Conservation (phyloP, 805 yeast species). For the Metschnikowia lachancei region DNA sequence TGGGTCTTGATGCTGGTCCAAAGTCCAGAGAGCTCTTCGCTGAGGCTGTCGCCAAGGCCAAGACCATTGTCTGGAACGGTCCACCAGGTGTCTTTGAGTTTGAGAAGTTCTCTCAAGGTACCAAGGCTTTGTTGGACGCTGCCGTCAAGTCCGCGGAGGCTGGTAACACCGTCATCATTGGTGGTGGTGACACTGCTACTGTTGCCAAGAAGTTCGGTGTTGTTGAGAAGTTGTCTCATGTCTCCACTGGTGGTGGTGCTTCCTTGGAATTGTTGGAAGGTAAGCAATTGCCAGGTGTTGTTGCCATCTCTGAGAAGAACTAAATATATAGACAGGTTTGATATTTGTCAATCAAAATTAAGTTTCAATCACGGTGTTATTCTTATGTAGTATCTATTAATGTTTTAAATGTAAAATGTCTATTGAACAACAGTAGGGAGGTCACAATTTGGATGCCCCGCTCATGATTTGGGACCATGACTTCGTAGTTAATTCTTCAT, state of each 20-base stretch:
- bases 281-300: slow-evolving; percentile 97
- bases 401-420: neutral
- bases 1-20: slow-evolving; percentile 96
- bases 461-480: slow-evolving; percentile 50
- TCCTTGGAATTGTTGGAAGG: slow-evolving; percentile 98
- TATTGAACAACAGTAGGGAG: neutral
- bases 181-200: slow-evolving; percentile 99
- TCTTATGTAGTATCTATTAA: no score
- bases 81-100: slow-evolving; percentile 99
- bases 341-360: slow-evolving; percentile 6
- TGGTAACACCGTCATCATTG: slow-evolving; percentile 94
- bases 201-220: slow-evolving; percentile 98
- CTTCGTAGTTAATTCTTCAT: slow-evolving; percentile 52
- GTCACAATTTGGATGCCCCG: slow-evolving; percentile 40
- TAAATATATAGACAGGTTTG: slow-evolving; percentile 6
- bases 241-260: slow-evolving; percentile 99
- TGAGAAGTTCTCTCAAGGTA: slow-evolving; percentile 86
- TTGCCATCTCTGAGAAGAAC: slow-evolving; percentile 75
- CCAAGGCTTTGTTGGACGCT: slow-evolving; percentile 86
- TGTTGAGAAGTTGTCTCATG: slow-evolving; percentile 94
- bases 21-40: slow-evolving; percentile 77
- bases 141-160: slow-evolving; percentile 80
- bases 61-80: slow-evolving; percentile 99
- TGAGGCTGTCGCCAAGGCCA: slow-evolving; percentile 82
- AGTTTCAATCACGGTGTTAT: neutral